phyloP scores from a whole-genome alignment of 2,329 filamentous ascomycete genomes.

The Didymella glomerata region DNA sequence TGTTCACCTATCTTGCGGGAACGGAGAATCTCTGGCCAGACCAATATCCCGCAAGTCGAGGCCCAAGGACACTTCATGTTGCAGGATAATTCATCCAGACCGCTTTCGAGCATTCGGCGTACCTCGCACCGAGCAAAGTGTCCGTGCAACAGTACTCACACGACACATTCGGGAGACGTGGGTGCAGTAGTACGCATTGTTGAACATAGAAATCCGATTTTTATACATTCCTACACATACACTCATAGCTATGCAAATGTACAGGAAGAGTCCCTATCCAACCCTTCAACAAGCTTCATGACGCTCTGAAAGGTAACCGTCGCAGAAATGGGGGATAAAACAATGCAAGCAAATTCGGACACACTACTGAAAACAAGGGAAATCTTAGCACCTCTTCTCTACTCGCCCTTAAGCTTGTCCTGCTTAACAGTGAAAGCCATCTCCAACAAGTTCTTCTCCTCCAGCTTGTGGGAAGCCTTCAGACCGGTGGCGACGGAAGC shows the following conservation, averaged over 20 bases:
- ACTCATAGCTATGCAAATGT: conserved; percentile 41
- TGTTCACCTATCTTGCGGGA: conserved; percentile 14
- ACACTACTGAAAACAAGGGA: conserved; percentile 18
- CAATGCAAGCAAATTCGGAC: conserved; percentile 28
- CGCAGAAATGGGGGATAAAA: conserved; percentile 28
- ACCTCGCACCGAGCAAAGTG: conserved; percentile 23
- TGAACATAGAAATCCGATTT: conserved; percentile 29
- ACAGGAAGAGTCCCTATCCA: conserved; percentile 32
- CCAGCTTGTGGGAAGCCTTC: conserved; percentile 87
- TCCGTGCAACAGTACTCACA: conserved; percentile 11
- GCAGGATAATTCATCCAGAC: conserved; percentile 16
- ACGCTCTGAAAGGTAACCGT: conserved; percentile 13
- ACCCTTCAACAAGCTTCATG: conserved; percentile 19
- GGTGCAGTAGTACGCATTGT: neutral
- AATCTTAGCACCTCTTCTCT: conserved; percentile 28
- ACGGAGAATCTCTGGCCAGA: conserved; percentile 21
- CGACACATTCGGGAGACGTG: neutral
- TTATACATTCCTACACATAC: conserved; percentile 46
- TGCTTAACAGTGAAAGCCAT: conserved; percentile 70
- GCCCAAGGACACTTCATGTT: neutral
- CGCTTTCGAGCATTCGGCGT: conserved; percentile 14
- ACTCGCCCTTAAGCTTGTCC: conserved; percentile 72
- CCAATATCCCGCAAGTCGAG: conserved; percentile 19
- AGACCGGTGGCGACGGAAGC: conserved; percentile 93
- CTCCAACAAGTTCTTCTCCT: conserved; percentile 84